A percentile compares a stretch with the other conserved stretches of the same genome.
These are phyloP conservation scores for Pythium dissotocum DNA, from an alignment of 352 stramenopile species.

Conservation along the genomic window DNA sequence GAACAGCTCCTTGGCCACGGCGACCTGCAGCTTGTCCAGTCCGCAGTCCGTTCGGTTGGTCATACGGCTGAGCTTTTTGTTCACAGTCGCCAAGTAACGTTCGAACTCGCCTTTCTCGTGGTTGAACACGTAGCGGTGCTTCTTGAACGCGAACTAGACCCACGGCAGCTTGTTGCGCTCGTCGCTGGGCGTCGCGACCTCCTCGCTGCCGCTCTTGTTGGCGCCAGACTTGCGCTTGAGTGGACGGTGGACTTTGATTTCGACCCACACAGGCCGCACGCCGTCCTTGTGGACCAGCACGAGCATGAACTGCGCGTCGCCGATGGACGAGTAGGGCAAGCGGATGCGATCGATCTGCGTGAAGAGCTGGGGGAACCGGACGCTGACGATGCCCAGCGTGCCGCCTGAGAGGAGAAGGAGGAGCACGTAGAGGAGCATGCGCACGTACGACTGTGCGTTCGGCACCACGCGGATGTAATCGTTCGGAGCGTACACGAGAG, in stretches of 20 bases:
- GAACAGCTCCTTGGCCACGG: slow-evolving; percentile 36
- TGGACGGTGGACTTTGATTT: slow-evolving; percentile 34
- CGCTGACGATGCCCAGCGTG: slow-evolving; percentile 37
- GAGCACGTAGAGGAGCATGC: slow-evolving; percentile 37
- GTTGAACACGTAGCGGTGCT: slow-evolving; percentile 64
- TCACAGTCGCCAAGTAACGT: slow-evolving; percentile 45
- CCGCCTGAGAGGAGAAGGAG: slow-evolving; percentile 33
- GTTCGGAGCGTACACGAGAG: slow-evolving; percentile 46
- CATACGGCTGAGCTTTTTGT: slow-evolving; percentile 31
- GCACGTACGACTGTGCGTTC: slow-evolving; percentile 38
- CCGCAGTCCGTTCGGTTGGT: slow-evolving; percentile 30
- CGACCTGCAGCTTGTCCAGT: slow-evolving; percentile 19
- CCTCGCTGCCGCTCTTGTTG: background rate
- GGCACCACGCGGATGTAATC: slow-evolving; percentile 42
- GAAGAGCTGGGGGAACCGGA: slow-evolving; percentile 73
- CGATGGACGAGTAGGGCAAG: slow-evolving; percentile 29
- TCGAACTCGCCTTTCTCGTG: slow-evolving; percentile 49
- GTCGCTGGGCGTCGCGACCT: background rate
- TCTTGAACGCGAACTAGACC: slow-evolving; percentile 75
- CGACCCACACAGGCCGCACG: slow-evolving; percentile 40
- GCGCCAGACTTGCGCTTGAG: background rate
- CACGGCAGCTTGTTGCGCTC: slow-evolving; percentile 17
- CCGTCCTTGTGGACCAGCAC: slow-evolving; percentile 40
- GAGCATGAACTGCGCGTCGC: slow-evolving; percentile 52
- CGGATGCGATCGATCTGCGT: slow-evolving; percentile 42